Conservation (phyloP, 306 rosid genomes). For the Vigna radiata region DNA sequence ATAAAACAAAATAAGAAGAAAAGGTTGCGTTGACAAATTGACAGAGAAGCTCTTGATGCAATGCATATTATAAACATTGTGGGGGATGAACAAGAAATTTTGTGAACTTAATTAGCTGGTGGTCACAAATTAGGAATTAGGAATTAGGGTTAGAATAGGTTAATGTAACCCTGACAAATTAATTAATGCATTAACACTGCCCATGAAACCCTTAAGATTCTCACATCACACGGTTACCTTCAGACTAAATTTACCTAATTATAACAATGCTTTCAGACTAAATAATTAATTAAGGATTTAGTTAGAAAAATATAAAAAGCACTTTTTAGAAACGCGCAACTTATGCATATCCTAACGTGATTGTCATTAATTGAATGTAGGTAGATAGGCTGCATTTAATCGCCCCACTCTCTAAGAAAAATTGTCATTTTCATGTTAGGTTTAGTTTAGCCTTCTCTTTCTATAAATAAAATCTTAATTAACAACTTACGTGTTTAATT, state of each 20-base stretch:
- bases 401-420: background rate
- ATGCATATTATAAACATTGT: slow-evolving; percentile 35
- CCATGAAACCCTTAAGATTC: background rate
- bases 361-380: slow-evolving; percentile 27
- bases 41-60: slow-evolving; percentile 28
- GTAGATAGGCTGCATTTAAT: slow-evolving; percentile 31
- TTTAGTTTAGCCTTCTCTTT: slow-evolving; percentile 1
- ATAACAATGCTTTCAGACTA: too few species aligned
- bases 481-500: too few species aligned
- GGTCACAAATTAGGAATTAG: slow-evolving; percentile 35
- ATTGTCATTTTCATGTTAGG: slow-evolving; percentile 39
- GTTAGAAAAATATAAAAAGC: too few species aligned
- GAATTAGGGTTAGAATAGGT: slow-evolving; percentile 16
- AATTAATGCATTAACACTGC: background rate
- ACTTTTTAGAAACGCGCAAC: background rate
- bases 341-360: slow-evolving; percentile 9
- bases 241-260: background rate
- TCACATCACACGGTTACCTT: slow-evolving; percentile 1
- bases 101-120: slow-evolving; percentile 24
- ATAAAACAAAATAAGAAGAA: slow-evolving; percentile 42
- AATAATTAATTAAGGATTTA: too few species aligned
- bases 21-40: slow-evolving; percentile 40
- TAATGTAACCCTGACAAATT: background rate
- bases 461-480: too few species aligned
- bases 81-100: slow-evolving; percentile 1